phyloP scores from a whole-genome alignment of 352 stramenopile species.

The Globisporangium abappressorium region DNA sequence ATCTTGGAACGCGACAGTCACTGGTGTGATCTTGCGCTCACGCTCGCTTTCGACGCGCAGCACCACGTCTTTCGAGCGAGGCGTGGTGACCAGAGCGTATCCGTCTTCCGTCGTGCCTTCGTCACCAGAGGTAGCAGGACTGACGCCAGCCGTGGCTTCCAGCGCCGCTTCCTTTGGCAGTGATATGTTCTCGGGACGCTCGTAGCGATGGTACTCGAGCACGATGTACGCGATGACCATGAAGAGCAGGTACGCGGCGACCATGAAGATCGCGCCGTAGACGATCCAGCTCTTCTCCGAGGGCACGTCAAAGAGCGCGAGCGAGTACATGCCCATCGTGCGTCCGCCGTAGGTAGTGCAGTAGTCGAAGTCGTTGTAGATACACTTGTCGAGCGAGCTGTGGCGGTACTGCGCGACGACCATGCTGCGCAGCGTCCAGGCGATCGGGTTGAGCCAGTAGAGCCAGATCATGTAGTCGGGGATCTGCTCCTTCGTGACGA shows the following conservation, averaged over 20 bases:
- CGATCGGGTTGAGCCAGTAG: constrained; percentile 71
- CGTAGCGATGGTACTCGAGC: constrained; percentile 63
- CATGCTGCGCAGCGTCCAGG: constrained; percentile 47
- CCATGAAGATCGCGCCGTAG: constrained; percentile 47
- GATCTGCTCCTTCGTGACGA: constrained; percentile 51
- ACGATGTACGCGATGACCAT: constrained; percentile 45
- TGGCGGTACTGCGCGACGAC: constrained; percentile 50
- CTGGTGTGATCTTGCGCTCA: constrained; percentile 29
- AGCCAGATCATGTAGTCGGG: constrained; percentile 61
- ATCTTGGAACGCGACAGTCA: constrained; percentile 55
- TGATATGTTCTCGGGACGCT: constrained; percentile 46
- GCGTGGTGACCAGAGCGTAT: constrained; percentile 30
- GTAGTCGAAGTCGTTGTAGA: constrained; percentile 39
- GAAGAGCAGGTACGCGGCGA: constrained; percentile 45
- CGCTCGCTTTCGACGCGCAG: constrained; percentile 25
- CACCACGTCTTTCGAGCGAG: constrained; percentile 22
- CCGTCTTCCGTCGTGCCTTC: constrained; percentile 9
- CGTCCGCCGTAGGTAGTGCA: constrained; percentile 29
- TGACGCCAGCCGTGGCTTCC: not conserved
- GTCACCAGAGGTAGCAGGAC: constrained; percentile 6
- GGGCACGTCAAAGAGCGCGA: constrained; percentile 45
- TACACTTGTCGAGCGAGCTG: constrained; percentile 30
- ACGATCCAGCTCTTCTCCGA: constrained; percentile 41
- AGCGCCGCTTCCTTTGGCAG: constrained; percentile 23
- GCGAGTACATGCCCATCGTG: constrained; percentile 50